These are phyloP conservation scores for Glycine latifolia DNA, from an alignment of 306 rosid genomes.

Conservation along the genomic window DNA sequence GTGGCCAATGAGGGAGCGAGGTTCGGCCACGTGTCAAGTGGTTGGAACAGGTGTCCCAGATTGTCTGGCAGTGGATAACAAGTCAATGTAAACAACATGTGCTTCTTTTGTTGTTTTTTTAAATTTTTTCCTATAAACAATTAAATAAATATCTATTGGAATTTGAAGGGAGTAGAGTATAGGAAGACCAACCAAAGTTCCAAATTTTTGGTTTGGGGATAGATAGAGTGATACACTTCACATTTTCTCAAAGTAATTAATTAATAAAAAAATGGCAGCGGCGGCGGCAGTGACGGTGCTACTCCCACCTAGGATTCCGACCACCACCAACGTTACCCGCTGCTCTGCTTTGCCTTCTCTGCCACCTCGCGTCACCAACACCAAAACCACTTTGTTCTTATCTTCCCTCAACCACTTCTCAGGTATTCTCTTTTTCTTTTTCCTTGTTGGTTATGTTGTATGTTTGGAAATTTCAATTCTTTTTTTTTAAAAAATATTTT, in stretches of 20 bases:
- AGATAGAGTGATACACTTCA: conserved; percentile 10
- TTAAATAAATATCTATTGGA: background rate
- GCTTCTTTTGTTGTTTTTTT: background rate
- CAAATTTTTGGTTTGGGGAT: background rate
- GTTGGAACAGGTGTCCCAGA: conserved; percentile 29
- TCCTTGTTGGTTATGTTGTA: background rate
- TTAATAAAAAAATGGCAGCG: conserved; percentile 57
- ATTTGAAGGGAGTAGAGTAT: background rate
- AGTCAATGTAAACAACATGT: background rate
- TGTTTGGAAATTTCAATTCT: background rate
- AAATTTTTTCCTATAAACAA: background rate
- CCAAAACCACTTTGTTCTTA: conserved; percentile 57
- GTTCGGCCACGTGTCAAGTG: conserved; percentile 62
- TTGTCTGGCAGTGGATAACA: conserved; percentile 54
- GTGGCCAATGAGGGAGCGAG: conserved; percentile 58
- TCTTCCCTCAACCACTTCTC: conserved; percentile 55
- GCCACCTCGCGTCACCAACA: conserved; percentile 71
- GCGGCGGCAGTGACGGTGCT: conserved; percentile 71
- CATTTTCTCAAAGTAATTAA: background rate
- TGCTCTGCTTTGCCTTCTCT: conserved; percentile 76
- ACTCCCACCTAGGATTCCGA: conserved; percentile 52
- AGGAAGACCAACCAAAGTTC: conserved; percentile 23
- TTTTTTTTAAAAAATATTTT: no score
- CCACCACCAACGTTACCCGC: conserved; percentile 56
- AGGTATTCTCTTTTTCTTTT: conserved; percentile 52